Conservation (phyloP, 768 basidiomycete genomes). For the Artomyces pyxidatus region DNA sequence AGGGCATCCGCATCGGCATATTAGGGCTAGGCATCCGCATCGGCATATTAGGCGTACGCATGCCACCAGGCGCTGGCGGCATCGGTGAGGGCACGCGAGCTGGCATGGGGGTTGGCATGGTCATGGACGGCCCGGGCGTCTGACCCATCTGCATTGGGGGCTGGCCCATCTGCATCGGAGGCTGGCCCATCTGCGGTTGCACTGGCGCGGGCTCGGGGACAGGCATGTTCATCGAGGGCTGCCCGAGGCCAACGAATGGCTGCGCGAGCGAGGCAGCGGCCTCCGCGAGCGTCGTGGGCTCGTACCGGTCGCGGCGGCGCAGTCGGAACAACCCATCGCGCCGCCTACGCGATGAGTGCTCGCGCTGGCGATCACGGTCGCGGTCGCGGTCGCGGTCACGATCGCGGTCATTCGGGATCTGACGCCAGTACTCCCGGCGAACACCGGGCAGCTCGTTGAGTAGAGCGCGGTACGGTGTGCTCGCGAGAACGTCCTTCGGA, state of each 20-base stretch:
- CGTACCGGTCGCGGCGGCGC: not conserved
- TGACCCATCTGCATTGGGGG: not conserved
- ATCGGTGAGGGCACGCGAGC: not conserved
- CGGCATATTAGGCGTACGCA: not conserved
- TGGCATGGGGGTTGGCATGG: constrained; percentile 4
- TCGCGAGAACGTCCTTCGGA: constrained; percentile 52
- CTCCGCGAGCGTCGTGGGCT: not conserved
- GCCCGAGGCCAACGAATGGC: not conserved
- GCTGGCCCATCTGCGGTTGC: not conserved
- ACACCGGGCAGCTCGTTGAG: constrained; percentile 37
- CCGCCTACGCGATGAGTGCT: not conserved
- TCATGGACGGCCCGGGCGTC: not conserved
- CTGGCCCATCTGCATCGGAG: not conserved
- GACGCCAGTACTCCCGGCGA: not conserved
- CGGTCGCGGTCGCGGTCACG: not conserved
- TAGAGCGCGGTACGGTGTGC: constrained; percentile 47
- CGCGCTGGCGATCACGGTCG: constrained; percentile 1
- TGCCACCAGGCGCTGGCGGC: not conserved
- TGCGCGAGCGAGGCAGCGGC: not conserved
- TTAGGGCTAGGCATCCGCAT: not conserved
- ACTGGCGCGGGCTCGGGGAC: constrained; percentile 4
- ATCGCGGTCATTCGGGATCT: not conserved
- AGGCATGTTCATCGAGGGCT: not conserved
- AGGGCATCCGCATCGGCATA: not conserved
- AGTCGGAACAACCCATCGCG: constrained; percentile 4